Conservation (phyloP, 441 rosid species). For the Eruca vesicaria region DNA sequence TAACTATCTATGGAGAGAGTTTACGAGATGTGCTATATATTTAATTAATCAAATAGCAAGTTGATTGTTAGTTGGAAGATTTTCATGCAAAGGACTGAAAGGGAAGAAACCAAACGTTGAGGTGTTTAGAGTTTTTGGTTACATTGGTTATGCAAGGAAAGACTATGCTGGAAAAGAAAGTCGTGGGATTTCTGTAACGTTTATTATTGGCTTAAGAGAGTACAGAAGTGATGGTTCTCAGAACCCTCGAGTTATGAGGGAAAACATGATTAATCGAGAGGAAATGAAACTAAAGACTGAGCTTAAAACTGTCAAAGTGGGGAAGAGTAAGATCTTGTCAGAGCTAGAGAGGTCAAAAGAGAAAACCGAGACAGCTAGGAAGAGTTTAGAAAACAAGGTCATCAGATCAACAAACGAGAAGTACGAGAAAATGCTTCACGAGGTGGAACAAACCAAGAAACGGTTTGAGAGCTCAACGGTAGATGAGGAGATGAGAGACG, state of each 20-base stretch:
- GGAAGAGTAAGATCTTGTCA: slow-evolving; percentile 44
- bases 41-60: no score
- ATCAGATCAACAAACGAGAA: slow-evolving; percentile 63
- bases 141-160: no score
- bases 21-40: no score
- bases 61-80: no score
- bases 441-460: slow-evolving; percentile 53
- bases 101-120: no score
- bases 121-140: no score
- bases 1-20: no score
- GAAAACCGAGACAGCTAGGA: slow-evolving; percentile 89
- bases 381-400: slow-evolving; percentile 70
- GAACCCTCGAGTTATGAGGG: background rate
- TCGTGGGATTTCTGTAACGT: background rate
- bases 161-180: background rate
- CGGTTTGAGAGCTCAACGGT: slow-evolving; percentile 47
- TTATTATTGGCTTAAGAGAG: background rate
- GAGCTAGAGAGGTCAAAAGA: slow-evolving; percentile 66
- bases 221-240: background rate
- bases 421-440: slow-evolving; percentile 66
- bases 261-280: background rate
- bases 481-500: slow-evolving; percentile 80
- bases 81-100: no score
- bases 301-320: slow-evolving; percentile 55
- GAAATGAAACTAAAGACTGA: slow-evolving; percentile 48